phyloP scores from a whole-genome alignment of 805 yeast species.

The Candida chauliodis region DNA sequence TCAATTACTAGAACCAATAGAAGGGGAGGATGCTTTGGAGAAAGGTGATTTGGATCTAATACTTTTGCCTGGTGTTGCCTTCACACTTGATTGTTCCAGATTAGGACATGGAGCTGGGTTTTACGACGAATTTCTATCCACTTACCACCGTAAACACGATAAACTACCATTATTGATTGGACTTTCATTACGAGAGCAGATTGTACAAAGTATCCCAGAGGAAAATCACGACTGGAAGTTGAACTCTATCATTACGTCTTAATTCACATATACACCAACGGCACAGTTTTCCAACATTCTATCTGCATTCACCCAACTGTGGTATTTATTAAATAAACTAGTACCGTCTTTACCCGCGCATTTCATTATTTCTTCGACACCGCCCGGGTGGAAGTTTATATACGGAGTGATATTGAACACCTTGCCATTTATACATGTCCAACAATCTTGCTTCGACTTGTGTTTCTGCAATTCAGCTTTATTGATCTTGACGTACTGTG shows the following conservation, averaged over 20 bases:
- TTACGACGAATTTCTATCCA: conserved; percentile 62
- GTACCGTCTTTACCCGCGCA: conserved; percentile 88
- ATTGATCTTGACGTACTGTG: conserved; percentile 45
- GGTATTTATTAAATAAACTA: conserved; percentile 64
- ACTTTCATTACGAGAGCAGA: conserved; percentile 61
- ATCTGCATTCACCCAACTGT: conserved; percentile 77
- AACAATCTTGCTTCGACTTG: conserved; percentile 61
- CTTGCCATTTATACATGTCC: conserved; percentile 78
- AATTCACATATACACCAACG: conserved; percentile 51
- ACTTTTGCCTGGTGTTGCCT: conserved; percentile 84
- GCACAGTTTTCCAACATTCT: conserved; percentile 74
- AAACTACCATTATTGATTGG: conserved; percentile 51
- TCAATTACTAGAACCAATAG: conserved; percentile 62
- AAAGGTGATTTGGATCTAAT: conserved; percentile 56
- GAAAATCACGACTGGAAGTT: conserved; percentile 64
- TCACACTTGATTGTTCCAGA: conserved; percentile 49
- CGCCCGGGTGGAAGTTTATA: conserved; percentile 90
- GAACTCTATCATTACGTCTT: conserved; percentile 48
- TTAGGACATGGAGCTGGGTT: conserved; percentile 94
- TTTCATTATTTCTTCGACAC: conserved; percentile 68
- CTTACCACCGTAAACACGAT: conserved; percentile 16
- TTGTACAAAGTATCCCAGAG: conserved; percentile 48
- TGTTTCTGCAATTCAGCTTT: conserved; percentile 61
- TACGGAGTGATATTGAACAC: conserved; percentile 88
- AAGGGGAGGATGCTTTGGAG: conserved; percentile 25